Conservation (phyloP, 345 rosid genomes). For the Eutrema japonicum region DNA sequence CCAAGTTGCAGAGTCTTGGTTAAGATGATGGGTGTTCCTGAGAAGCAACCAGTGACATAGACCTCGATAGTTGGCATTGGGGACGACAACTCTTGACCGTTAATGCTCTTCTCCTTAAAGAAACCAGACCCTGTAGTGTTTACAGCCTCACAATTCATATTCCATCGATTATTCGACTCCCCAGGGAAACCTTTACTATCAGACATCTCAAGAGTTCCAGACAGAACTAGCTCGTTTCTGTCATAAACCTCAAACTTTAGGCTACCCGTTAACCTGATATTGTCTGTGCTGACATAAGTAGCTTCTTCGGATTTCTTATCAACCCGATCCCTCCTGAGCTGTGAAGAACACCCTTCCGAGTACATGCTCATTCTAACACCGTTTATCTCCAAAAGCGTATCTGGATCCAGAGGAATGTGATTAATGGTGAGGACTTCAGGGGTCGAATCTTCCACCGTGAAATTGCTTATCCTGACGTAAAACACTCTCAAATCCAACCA, state of each 20-base stretch:
- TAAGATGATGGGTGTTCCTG: slow-evolving; percentile 75
- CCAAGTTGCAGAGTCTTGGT: slow-evolving; percentile 73
- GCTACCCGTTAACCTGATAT: slow-evolving; percentile 69
- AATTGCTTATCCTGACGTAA: slow-evolving; percentile 74
- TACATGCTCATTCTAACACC: slow-evolving; percentile 62
- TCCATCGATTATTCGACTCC: slow-evolving; percentile 64
- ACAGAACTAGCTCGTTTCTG: slow-evolving; percentile 59
- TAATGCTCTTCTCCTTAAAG: slow-evolving; percentile 56
- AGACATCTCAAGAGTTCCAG: slow-evolving; percentile 67
- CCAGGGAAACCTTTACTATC: slow-evolving; percentile 49
- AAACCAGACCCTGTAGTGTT: slow-evolving; percentile 53
- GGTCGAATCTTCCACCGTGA: slow-evolving; percentile 62
- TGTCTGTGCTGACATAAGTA: slow-evolving; percentile 81
- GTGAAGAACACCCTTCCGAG: slow-evolving; percentile 62
- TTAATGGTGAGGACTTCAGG: slow-evolving; percentile 68
- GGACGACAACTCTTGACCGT: slow-evolving; percentile 50
- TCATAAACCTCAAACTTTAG: slow-evolving; percentile 78
- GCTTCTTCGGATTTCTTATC: slow-evolving; percentile 80
- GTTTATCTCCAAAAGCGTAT: slow-evolving; percentile 76
- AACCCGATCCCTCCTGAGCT: slow-evolving; percentile 78
- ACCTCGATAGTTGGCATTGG: slow-evolving; percentile 70
- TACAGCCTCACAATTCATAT: slow-evolving; percentile 69
- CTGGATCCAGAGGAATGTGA: slow-evolving; percentile 72
- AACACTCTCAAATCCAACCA: slow-evolving; percentile 91
- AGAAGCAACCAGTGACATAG: slow-evolving; percentile 81